phyloP scores from a whole-genome alignment of 352 stramenopile genomes.

The Phytophthora fragariae region DNA sequence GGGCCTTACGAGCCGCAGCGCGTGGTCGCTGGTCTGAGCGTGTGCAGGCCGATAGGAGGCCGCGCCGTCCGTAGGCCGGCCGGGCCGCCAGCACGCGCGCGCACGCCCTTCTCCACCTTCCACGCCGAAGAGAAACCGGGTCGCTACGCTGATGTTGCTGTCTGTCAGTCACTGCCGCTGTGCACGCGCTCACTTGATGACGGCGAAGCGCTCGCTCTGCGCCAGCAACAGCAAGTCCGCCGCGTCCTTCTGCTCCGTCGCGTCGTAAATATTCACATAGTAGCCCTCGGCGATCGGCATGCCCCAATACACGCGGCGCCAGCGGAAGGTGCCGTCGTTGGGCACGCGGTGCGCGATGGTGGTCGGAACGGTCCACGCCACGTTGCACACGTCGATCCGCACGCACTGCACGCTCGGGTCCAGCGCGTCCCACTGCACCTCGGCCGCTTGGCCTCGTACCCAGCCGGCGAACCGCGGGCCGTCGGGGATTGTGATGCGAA shows the following conservation, averaged over 20 bases:
- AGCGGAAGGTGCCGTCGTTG: constrained; percentile 78
- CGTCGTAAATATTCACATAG: constrained; percentile 91
- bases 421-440: constrained; percentile 82
- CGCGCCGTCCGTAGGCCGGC: no score
- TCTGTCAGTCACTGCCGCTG: constrained; percentile 19
- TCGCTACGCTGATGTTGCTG: constrained; percentile 34
- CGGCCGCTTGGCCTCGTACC: constrained; percentile 79
- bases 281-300: constrained; percentile 88
- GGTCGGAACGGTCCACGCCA: constrained; percentile 80
- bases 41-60: not conserved
- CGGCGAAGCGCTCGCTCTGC: constrained; percentile 75
- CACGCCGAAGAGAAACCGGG: constrained; percentile 35
- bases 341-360: constrained; percentile 73
- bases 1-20: constrained; percentile 30
- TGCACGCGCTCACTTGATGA: constrained; percentile 49
- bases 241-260: constrained; percentile 60
- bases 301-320: constrained; percentile 85
- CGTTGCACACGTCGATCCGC: constrained; percentile 89
- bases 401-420: constrained; percentile 75
- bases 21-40: constrained; percentile 6
- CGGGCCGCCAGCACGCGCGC: constrained; percentile 5
- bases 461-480: constrained; percentile 64
- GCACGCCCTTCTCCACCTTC: constrained; percentile 7
- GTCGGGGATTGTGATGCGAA: constrained; percentile 64
- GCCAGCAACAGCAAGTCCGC: constrained; percentile 60